Evolutionary conservation across 257 asterid species (phyloP), one percentile per base, ranked within the genome.

Genomic region (Linderniella brevidens): DNA sequence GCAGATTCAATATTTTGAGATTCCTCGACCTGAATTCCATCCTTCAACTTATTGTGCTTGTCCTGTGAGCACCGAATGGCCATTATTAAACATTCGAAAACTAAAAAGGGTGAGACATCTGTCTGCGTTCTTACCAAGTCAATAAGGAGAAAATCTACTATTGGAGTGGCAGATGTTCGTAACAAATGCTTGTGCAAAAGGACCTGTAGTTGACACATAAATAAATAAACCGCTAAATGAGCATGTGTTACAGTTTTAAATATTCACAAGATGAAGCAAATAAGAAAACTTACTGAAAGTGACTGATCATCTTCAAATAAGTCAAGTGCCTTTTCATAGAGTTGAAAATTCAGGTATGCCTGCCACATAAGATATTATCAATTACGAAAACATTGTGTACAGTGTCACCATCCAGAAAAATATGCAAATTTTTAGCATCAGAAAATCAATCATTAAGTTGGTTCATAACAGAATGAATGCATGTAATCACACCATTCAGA

Each of bases 281-380:
- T 47, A 48, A 46, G 63, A 50, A 17, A 65, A 61, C 94, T 65
- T 68, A 88, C 98, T 13, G 87, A 74, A 56, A 79, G 76, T 68
- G 94, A 42, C 51, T 49, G 92, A 60, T 84, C 98, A 58, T 78
- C 96, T 66, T 88, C 98, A 62, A 88, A 85, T 76, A 88, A 64
- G 56, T 88, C 98, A 35, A 84, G 62, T 12, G 93, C 98, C 72
- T 84, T 88, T 53, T 78, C 96, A 76, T 80, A 84, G 53, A 84
- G 75, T 65, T 84, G 98, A 61, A 88, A 70, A 55, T 88, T 80
- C 57, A 88, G 74, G 70, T 75, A 66, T 17, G 84, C 68, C 98
- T 88, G 86, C 54, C 54, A 54, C 8, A 45, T 3, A 29, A 5
- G 8, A 45, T 45, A 6, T 14, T 4, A 45, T 6, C 8, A 37